A percentile compares a stretch with the other conserved stretches of the same genome.
phyloP scores from a whole-genome alignment of 805 yeast genomes.

The Barnettozyma siamensis region DNA sequence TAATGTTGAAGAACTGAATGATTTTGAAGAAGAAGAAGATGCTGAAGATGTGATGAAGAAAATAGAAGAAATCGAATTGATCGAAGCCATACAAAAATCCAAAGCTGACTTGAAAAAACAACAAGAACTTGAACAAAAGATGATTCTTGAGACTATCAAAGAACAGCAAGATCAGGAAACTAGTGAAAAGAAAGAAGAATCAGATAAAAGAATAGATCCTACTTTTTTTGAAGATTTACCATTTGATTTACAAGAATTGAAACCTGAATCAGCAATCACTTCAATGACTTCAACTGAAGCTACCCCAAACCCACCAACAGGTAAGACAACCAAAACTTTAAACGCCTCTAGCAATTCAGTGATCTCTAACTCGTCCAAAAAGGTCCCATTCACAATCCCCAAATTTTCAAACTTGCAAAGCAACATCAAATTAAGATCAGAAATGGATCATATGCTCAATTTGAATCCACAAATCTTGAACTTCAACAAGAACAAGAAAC shows the following conservation, averaged over 20 bases:
- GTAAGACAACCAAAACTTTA: neutral
- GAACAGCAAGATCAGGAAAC: conserved; percentile 22
- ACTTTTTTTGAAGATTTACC: conserved; percentile 26
- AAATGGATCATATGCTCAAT: conserved; percentile 18
- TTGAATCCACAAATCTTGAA: neutral
- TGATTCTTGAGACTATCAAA: conserved; percentile 29
- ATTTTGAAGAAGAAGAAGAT: conserved; percentile 15
- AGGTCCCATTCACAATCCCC: neutral
- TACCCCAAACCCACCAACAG: neutral
- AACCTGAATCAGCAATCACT: neutral
- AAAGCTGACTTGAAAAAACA: conserved; percentile 44
- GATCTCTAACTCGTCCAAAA: neutral
- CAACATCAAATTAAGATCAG: conserved; percentile 9
- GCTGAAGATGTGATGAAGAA: conserved; percentile 23
- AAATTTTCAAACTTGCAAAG: neutral
- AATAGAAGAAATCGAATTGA: conserved; percentile 30
- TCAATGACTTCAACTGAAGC: neutral
- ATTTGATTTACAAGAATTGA: conserved; percentile 11
- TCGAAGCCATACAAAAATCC: conserved; percentile 39
- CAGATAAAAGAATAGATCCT: conserved; percentile 27
- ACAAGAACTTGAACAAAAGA: conserved; percentile 25
- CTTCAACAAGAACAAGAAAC: neutral
- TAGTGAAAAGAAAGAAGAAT: conserved; percentile 8
- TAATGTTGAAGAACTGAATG: conserved; percentile 9
- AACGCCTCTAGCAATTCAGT: neutral